Conservation (phyloP, 352 stramenopile genomes). For the Pseudoperonospora humuli region DNA sequence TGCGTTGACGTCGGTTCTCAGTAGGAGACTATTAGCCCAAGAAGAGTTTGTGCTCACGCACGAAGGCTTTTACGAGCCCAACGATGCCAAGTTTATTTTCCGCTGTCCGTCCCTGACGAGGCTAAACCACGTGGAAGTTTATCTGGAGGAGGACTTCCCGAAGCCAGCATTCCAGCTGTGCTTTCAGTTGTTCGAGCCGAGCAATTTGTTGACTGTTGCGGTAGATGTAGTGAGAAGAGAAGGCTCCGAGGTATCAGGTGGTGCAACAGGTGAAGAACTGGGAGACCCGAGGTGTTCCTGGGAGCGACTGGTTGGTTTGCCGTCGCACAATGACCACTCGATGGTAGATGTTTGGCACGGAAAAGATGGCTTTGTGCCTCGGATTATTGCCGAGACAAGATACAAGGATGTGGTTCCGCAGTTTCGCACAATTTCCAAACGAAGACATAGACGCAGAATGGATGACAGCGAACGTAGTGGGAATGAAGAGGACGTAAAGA, state of each 20-base stretch:
- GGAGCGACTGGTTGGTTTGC: conserved; percentile 54
- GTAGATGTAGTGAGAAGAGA: conserved; percentile 37
- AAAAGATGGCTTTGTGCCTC: conserved; percentile 39
- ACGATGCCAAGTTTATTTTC: conserved; percentile 59
- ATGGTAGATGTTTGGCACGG: conserved; percentile 75
- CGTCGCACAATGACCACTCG: conserved; percentile 40
- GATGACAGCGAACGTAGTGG: conserved; percentile 31
- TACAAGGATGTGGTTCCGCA: conserved; percentile 50
- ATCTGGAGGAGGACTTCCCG: conserved; percentile 46
- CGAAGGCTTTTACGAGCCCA: conserved; percentile 33
- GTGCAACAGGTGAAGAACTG: conserved; percentile 19
- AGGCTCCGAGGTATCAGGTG: not conserved
- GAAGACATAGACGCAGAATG: conserved; percentile 29
- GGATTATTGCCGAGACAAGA: conserved; percentile 56
- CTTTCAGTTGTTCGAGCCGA: conserved; percentile 38
- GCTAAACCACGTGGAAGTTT: conserved; percentile 59
- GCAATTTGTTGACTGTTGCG: conserved; percentile 41
- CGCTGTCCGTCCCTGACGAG: conserved; percentile 42
- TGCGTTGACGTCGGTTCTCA: conserved; percentile 25
- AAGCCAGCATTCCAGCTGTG: conserved; percentile 38
- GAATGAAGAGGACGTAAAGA: conserved; percentile 43
- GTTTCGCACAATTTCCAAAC: conserved; percentile 42
- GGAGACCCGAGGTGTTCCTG: conserved; percentile 38
- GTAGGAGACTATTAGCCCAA: conserved; percentile 24
- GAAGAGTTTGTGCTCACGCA: conserved; percentile 35